Conservation (phyloP, 2,329 filamentous ascomycete genomes). For the Ascochyta clinopodiicola region DNA sequence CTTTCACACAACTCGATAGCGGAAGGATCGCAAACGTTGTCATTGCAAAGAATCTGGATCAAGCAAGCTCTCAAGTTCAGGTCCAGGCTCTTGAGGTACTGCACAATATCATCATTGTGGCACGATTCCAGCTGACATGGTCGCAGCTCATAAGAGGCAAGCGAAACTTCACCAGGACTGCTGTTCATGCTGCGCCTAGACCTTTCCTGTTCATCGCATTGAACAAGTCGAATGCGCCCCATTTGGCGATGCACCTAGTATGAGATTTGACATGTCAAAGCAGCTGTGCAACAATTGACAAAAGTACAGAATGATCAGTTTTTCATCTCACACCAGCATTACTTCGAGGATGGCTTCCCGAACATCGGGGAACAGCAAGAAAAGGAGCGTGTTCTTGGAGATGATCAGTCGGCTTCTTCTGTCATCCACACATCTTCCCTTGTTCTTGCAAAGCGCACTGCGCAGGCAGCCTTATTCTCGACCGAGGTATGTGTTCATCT, state of each 20-base stretch:
- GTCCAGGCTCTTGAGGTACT: slow-evolving; percentile 72
- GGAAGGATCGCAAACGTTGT: slow-evolving; percentile 79
- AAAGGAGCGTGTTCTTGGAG: slow-evolving; percentile 29
- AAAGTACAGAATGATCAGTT: slow-evolving; percentile 78
- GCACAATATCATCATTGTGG: neutral
- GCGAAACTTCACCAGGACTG: slow-evolving; percentile 77
- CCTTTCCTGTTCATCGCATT: slow-evolving; percentile 82
- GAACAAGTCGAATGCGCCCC: slow-evolving; percentile 53
- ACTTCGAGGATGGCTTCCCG: slow-evolving; percentile 72
- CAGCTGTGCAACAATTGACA: slow-evolving; percentile 21
- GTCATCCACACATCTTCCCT: slow-evolving; percentile 44
- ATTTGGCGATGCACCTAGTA: slow-evolving; percentile 53
- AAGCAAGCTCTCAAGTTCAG: slow-evolving; percentile 76
- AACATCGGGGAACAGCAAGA: slow-evolving; percentile 69
- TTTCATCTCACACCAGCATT: slow-evolving; percentile 86
- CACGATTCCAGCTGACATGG: slow-evolving; percentile 10
- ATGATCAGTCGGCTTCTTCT: slow-evolving; percentile 45
- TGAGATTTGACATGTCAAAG: slow-evolving; percentile 46
- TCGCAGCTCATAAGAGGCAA: slow-evolving; percentile 78
- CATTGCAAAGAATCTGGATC: slow-evolving; percentile 80
- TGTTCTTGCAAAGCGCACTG: slow-evolving; percentile 20
- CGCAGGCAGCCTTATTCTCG: slow-evolving; percentile 47
- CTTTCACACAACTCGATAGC: slow-evolving; percentile 52
- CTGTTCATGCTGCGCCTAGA: slow-evolving; percentile 75
- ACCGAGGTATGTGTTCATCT: slow-evolving; percentile 50